Evolutionary conservation across 106 monocot species (phyloP), one percentile per base, ranked within the genome.

Genomic region (Hemerocallis citrina): DNA sequence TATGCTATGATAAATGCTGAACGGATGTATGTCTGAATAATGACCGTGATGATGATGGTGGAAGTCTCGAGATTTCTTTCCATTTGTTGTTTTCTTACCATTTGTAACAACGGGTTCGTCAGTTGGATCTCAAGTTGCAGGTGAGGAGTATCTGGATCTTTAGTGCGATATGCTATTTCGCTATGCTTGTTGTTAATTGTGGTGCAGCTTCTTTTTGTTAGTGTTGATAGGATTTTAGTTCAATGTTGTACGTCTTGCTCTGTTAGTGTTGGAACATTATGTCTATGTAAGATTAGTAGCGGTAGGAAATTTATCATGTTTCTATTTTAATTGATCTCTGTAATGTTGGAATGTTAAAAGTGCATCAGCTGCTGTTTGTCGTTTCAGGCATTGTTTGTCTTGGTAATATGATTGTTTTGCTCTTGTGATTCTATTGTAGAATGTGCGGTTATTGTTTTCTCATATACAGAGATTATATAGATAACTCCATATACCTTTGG

Each of bases 1-100:
- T 41, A 60, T 80, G 74, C 64, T 80, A 59, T 44, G 44, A 30
- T 30, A 43, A 44, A 9, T 25, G 37, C 34, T 12, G n/a, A n/a
- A n/a, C 10, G 30, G 30, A 16, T 27, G 6, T 5, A 55, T 29
- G 25, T 16, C 25, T n/a, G n/a, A n/a, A n/a, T n/a, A n/a, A n/a
- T n/a, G n/a, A n/a, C n/a, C n/a, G n/a, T n/a, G n/a, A 25, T 50
- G 50, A 27, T 27, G 25, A 50, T 24, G 25, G 50, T 10, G 7
- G 2, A 50, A 50, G 50, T 6, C 50, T 50, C 25, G n/a, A n/a
- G n/a, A n/a, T n/a, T n/a, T n/a, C n/a, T n/a, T n/a, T n/a, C n/a
- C n/a, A n/a, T n/a, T n/a, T n/a, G n/a, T n/a, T n/a, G n/a, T n/a
- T n/a, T n/a, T n/a, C 16, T 50, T 50, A 1, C 50, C 28, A 13